Evolutionary conservation across 108 stramenopile species (phyloP).

Genomic region (Skeletonema menzelii): DNA sequence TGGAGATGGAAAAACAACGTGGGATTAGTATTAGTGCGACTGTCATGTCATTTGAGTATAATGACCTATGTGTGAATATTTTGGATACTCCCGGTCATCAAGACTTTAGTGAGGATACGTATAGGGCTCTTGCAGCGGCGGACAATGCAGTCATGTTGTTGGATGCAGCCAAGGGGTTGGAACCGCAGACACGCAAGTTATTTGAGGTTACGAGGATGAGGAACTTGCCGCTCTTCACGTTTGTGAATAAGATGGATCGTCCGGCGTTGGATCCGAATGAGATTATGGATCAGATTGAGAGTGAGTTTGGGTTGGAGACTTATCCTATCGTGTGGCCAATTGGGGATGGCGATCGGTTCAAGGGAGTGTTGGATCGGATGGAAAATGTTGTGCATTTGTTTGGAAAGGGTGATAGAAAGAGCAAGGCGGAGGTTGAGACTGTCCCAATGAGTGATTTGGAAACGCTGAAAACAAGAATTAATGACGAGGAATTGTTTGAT

Average conservation of each 20-base stretch:
- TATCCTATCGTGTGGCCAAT: constrained; percentile 95
- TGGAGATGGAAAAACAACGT: constrained; percentile 95
- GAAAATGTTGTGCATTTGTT: constrained; percentile 89
- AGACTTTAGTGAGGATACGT: constrained; percentile 96
- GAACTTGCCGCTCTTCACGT: constrained; percentile 79
- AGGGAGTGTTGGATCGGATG: constrained; percentile 90
- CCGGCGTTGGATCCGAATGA: constrained; percentile 92
- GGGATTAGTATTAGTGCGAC: constrained; percentile 93
- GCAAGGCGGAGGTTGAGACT: constrained; percentile 70
- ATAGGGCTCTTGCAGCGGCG: constrained; percentile 92
- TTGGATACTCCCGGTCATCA: constrained; percentile 94
- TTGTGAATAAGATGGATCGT: constrained; percentile 96
- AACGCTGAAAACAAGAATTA: constrained; percentile 61
- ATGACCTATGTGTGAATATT: constrained; percentile 65
- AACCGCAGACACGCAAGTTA: constrained; percentile 94
- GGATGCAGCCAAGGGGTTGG: constrained; percentile 94
- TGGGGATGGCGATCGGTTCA: constrained; percentile 93
- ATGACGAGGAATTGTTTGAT: constrained; percentile 80
- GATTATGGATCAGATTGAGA: constrained; percentile 95
- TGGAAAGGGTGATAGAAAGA: constrained; percentile 50
- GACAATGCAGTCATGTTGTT: constrained; percentile 97
- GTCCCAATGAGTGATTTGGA: constrained; percentile 68
- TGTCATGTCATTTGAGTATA: constrained; percentile 93
- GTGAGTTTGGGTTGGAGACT: constrained; percentile 90
- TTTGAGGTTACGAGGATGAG: constrained; percentile 87